Conservation (phyloP, 139 green algal genomes). For the Marvania coccoides region DNA sequence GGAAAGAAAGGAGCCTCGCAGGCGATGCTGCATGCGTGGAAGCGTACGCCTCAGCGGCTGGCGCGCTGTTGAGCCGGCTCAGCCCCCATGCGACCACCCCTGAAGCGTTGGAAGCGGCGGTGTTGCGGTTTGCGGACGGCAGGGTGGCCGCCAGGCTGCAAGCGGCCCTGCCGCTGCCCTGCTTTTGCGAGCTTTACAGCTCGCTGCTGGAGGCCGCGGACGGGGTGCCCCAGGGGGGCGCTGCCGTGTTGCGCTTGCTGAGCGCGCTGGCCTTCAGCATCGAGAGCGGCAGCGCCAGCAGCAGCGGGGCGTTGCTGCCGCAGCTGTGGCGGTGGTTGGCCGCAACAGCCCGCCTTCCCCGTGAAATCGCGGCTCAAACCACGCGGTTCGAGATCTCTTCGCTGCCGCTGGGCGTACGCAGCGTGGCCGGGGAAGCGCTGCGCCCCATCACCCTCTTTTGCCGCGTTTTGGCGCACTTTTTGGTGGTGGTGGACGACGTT, state of each 20-base stretch:
- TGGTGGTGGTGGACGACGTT: conserved; percentile 78
- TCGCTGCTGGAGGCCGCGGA: conserved; percentile 3
- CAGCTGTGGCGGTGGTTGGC: conserved; percentile 32
- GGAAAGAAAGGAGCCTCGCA: too few species aligned
- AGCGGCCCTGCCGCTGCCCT: neutral
- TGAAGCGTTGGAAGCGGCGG: conserved; percentile 4
- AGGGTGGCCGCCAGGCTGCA: conserved; percentile 36
- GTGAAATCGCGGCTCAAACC: conserved; percentile 33
- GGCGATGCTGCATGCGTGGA: too few species aligned
- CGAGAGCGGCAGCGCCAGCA: neutral
- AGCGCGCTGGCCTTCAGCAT: conserved; percentile 49
- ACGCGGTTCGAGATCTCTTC: conserved; percentile 24
- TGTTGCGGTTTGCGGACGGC: conserved; percentile 47
- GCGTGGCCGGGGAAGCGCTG: conserved; percentile 22
- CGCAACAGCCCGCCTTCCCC: conserved; percentile 39
- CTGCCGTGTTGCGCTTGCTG: conserved; percentile 17
- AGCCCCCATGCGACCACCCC: neutral
- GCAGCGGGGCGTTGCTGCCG: conserved; percentile 15
- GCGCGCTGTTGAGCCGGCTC: neutral
- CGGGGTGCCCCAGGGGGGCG: neutral
- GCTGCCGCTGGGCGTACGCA: conserved; percentile 14
- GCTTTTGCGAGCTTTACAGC: conserved; percentile 16
- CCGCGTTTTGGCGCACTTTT: conserved; percentile 52
- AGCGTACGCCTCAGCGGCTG: neutral
- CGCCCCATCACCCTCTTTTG: conserved; percentile 48